Percentiles rank a stretch among this genome's conserved stretches.
Conservation (phyloP, 305 asterid species). For the Plantago coronopus region DNA sequence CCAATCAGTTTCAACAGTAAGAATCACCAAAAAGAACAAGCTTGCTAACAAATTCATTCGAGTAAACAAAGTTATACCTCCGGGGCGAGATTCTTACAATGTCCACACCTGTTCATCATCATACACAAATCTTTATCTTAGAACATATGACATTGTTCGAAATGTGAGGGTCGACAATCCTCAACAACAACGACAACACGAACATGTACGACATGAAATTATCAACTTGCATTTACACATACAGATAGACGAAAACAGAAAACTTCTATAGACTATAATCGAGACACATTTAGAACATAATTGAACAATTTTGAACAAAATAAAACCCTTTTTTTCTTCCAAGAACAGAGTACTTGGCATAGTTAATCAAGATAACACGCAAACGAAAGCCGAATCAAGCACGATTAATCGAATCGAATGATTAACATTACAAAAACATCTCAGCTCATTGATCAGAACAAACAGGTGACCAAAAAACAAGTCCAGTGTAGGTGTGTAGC, state of each 20-base stretch:
- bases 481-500: neutral
- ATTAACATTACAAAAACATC: too few species aligned
- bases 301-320: too few species aligned
- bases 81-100: constrained; percentile 69
- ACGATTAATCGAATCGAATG: too few species aligned
- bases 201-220: neutral
- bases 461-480: too few species aligned
- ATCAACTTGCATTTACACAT: neutral
- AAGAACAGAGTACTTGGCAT: too few species aligned
- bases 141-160: neutral
- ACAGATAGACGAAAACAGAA: neutral
- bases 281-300: neutral
- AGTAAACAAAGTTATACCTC: constrained; percentile 42
- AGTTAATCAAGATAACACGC: too few species aligned
- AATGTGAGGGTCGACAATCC: neutral
- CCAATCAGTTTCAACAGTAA: constrained; percentile 4
- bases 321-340: too few species aligned
- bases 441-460: too few species aligned
- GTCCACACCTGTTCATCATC: constrained; percentile 67
- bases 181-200: neutral
- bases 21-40: neutral
- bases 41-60: neutral
- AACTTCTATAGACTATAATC: too few species aligned
- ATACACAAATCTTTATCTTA: constrained; percentile 7
- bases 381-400: too few species aligned